Conservation (phyloP, 140 eudicot genomes). For the Cichorium intybus region DNA sequence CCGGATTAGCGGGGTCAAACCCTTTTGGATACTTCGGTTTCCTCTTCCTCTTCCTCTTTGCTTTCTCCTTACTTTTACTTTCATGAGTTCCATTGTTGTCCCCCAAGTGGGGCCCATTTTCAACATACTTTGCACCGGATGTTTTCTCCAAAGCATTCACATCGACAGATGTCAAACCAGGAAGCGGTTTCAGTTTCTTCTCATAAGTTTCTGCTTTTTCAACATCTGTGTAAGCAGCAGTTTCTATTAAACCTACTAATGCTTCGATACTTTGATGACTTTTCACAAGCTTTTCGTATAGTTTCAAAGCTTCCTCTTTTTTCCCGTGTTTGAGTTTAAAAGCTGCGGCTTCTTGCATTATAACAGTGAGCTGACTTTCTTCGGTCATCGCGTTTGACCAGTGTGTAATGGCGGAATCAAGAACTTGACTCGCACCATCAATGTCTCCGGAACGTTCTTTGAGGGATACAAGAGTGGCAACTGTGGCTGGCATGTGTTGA, state of each 20-base stretch:
- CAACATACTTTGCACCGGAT: slow-evolving; percentile 73
- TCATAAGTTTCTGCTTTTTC: slow-evolving; percentile 78
- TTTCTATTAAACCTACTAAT: slow-evolving; percentile 69
- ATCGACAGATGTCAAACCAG: slow-evolving; percentile 62
- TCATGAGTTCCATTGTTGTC: slow-evolving; percentile 39
- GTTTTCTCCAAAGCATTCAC: slow-evolving; percentile 80
- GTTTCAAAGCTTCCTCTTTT: slow-evolving; percentile 69
- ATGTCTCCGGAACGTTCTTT: slow-evolving; percentile 88
- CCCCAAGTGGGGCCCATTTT: slow-evolving; percentile 42
- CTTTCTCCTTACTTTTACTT: slow-evolving; percentile 65
- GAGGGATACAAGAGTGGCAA: slow-evolving; percentile 85
- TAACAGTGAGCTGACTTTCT: slow-evolving; percentile 56
- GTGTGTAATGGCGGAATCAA: slow-evolving; percentile 69
- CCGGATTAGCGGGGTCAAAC: slow-evolving; percentile 89
- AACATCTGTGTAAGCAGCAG: slow-evolving; percentile 68
- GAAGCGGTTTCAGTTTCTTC: slow-evolving; percentile 75
- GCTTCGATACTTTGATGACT: slow-evolving; percentile 64
- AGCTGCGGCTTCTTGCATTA: slow-evolving; percentile 90
- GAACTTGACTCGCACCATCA: slow-evolving; percentile 64
- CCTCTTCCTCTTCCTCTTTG: slow-evolving; percentile 89
- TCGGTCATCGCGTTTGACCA: slow-evolving; percentile 96
- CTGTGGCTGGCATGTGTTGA: slow-evolving; percentile 94
- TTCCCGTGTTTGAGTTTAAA: slow-evolving; percentile 84
- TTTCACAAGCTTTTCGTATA: slow-evolving; percentile 78
- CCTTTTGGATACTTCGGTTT: slow-evolving; percentile 95